These are phyloP conservation scores for Fomitiporia mediterranea DNA, from an alignment of 1,284 basidiomycete genomes.

Conservation along the genomic window DNA sequence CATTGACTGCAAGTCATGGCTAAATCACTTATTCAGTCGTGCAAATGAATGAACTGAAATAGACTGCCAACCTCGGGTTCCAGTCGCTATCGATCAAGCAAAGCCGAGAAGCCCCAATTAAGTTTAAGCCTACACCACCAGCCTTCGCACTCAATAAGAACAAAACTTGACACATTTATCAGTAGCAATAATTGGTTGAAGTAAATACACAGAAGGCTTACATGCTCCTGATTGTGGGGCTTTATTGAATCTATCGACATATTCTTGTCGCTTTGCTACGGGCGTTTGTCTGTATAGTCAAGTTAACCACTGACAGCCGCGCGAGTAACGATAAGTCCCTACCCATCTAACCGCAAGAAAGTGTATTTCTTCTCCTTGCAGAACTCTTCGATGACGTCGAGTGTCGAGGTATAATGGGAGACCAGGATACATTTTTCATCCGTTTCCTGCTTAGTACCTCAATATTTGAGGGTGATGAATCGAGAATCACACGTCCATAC, in stretches of 20 bases:
- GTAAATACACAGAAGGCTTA: slow-evolving; percentile 27
- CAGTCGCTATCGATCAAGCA: slow-evolving; percentile 92
- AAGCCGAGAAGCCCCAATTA: slow-evolving; percentile 85
- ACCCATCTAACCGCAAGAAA: slow-evolving; percentile 89
- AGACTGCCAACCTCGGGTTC: slow-evolving; percentile 72
- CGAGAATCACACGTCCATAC: slow-evolving; percentile 35
- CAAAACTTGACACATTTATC: slow-evolving; percentile 52
- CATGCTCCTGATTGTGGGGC: slow-evolving; percentile 68
- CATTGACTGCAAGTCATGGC: slow-evolving; percentile 95
- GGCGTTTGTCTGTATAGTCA: slow-evolving; percentile 73
- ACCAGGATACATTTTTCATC: slow-evolving; percentile 93
- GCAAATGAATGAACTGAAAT: slow-evolving; percentile 3
- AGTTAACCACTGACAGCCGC: too few species aligned
- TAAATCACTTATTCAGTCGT: slow-evolving; percentile 26
- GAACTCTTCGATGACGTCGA: slow-evolving; percentile 87
- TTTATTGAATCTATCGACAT: slow-evolving; percentile 78
- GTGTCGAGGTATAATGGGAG: slow-evolving; percentile 86
- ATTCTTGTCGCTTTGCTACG: slow-evolving; percentile 75
- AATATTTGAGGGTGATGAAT: neutral
- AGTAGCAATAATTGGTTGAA: neutral
- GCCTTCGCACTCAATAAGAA: slow-evolving; percentile 95
- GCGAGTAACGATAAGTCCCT: too few species aligned
- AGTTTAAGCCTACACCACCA: slow-evolving; percentile 92
- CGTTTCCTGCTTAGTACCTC: slow-evolving; percentile 43
- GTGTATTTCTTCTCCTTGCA: slow-evolving; percentile 77